Evolutionary conservation across 2,329 filamentous ascomycete genomes (phyloP), one percentile per base, ranked within the genome.

Genomic region (Fusarium sp.): DNA sequence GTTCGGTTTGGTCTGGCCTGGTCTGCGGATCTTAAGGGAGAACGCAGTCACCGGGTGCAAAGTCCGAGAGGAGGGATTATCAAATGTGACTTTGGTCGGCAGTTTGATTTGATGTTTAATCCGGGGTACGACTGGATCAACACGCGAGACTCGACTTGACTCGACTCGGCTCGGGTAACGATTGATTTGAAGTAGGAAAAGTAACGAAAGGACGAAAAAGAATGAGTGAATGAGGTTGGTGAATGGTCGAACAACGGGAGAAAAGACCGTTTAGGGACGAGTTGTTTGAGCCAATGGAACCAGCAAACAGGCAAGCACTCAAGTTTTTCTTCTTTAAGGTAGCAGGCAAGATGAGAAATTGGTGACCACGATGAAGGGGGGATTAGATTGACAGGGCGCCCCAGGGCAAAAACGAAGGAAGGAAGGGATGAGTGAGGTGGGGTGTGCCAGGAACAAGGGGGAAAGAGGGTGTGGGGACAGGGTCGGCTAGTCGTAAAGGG

Each of bases 341-440:
- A 52, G 25, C 50, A 52, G 61, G 68, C 64, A 68, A 66, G 70
- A 74, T 52, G 72, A 75, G 73, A 75, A 75, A 73, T 75, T 73
- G 73, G 71, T 59, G 67, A 64, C 60, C 63, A 63, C 66, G 58
- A 75, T 75, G 72, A 75, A 75, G 73, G 73, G 73, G 73, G 73
- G 66, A 72, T 74, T 73, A 64, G 63, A 70, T 59, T 73, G 65
- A 70, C 70, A 68, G 59, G 63, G 68, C 60, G 68, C 66, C 68
- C 66, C 44, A 63, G 66, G 34, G 42, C 57, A 66, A 69, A 56
- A 52, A 40, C 22, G 50, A 67, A 56, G 63, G 64, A 63, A 65
- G 61, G 61, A 59, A 66, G 55, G 68, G 64, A 69, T 68, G 70
- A 63, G 72, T 59, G 72, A 66, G 66, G 64, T 54, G 73, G 71